Base-by-base conservation (phyloP, 1,284 basidiomycete genomes). In the Pseudozyma pruni region DNA sequence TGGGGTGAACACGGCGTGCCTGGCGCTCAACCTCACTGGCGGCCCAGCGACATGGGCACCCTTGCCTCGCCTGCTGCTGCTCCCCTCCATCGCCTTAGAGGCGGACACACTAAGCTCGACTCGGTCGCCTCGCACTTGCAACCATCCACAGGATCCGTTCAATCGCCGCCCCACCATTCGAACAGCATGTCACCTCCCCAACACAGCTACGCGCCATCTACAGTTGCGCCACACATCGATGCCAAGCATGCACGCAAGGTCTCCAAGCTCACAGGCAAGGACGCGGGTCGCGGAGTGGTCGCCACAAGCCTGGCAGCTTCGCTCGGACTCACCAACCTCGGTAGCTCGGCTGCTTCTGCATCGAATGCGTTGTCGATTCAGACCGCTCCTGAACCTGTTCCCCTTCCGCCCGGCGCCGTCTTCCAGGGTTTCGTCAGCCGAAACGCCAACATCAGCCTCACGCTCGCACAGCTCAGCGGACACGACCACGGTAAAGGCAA, bases 401-500 rank as follows among this genome's bases (percentile, higher is more conserved):
- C 74, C 4, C 61, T 76, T 22, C 76, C 75, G 0, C 48, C 62
- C 1, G 76, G 76, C 10, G 63, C 69, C 4, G 39, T 48, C 32
- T 72, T 57, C 40, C 76, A 80, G 43, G 78, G 76, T 40, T 74
- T 80, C 40, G 53, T 80, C 19, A 52, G 42, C 44, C 69, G 78
- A n/a, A 78, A 80, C 37, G 46, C 59, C 55, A 73, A 78, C 61
- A 72, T 79, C 45, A 71, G 72, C 40, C 61, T 77, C 7, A 61
- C 76, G 0, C 42, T 76, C 9, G 47, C 64, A 4, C 76, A 77
- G 56, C 63, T 78, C 35, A 62, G 54, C 39, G 68, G 71, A 14
- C 49, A 56, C 25, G 62, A 71, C 4, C 46, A 52, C 19, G 55
- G 55, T 55, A 69, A 61, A 27, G 64, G 57, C 29, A 70, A 64